Conservation (phyloP, 345 rosid genomes). For the Brassica juncea region DNA sequence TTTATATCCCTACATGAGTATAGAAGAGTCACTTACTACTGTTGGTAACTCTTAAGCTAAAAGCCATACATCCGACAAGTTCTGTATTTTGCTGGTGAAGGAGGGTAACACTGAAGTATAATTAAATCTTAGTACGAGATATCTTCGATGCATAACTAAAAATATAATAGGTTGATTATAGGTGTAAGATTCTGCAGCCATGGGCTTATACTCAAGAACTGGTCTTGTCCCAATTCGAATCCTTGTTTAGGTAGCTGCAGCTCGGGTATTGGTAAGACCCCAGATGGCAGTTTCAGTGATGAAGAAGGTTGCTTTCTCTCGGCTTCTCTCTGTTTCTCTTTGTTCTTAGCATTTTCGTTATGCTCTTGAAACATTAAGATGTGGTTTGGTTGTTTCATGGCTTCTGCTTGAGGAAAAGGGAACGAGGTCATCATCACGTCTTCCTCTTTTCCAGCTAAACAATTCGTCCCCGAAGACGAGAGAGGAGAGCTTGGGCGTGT, state of each 20-base stretch:
- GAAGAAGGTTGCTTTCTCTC: slow-evolving; percentile 32
- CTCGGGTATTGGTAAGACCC: slow-evolving; percentile 59
- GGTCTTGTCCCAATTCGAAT: slow-evolving; percentile 76
- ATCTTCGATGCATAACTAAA: slow-evolving; percentile 32
- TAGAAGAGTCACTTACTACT: too few relatives aligned
- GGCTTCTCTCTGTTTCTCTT: slow-evolving; percentile 8
- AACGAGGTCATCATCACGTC: slow-evolving; percentile 31
- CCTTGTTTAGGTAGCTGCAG: slow-evolving; percentile 65
- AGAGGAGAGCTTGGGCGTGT: slow-evolving; percentile 52
- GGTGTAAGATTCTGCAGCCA: slow-evolving; percentile 74
- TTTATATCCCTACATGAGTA: too few relatives aligned
- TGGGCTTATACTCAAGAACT: slow-evolving; percentile 65
- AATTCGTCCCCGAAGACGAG: slow-evolving; percentile 44
- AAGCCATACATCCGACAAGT: slow-evolving; percentile 5
- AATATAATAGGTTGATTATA: slow-evolving; percentile 56
- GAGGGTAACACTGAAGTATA: not conserved
- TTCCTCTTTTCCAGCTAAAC: slow-evolving; percentile 48
- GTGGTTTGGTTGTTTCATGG: slow-evolving; percentile 47
- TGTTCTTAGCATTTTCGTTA: not conserved
- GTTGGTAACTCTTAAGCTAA: not conserved
- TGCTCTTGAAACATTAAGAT: slow-evolving; percentile 14
- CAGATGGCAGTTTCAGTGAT: slow-evolving; percentile 51
- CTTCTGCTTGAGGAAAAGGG: slow-evolving; percentile 26
- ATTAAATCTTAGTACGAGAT: not conserved
- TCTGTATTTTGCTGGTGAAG: not conserved